Evolutionary conservation across 1,139 yeast species (phyloP), one percentile per base, ranked within the genome.

Genomic region (Pichia sp.): DNA sequence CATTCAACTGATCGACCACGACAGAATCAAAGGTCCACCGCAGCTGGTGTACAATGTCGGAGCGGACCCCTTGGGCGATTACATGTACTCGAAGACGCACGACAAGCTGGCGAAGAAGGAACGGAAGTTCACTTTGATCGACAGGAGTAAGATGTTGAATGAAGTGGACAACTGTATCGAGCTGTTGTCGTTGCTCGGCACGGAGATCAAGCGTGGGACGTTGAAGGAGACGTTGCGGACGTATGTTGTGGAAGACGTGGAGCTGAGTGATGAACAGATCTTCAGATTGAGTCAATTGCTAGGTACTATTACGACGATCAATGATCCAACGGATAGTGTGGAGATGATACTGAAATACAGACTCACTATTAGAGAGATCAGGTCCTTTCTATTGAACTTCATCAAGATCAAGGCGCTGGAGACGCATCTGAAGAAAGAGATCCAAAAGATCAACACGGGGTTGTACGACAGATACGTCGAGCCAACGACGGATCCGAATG

Each of bases 31-130:
- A 18, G 42, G 47, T 12, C 44, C 35, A 9, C 18, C 32, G 3
- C 20, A 12, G 4, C 20, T 10, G 1, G 11, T 32, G 4, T 17
- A 28, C 21, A 14, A 6, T 10, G 44, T n/a, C n/a, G 50, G 34
- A 3, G 40, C 36, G 12, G 65, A 60, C 41, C 59, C 62, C 10
- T 50, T 62, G 38, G 42, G 32, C 15, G 60, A 58, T 40, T n/a
- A 27, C 1, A 11, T 45, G 5, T 61, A 47, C 44, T 34, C 20
- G 6, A 40, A 44, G 14, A 50, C 51, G 22, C 81, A 77, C 59
- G 67, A 66, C 37, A 67, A 69, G 40, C 73, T 76, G 73, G 72
- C 67, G 46, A 75, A 70, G 51, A 76, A 75, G 42, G 84, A 78
- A 55, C 68, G 67, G 50, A 65, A 67, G 34, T 75, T 76, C 72